Conservation (phyloP, 768 basidiomycete genomes). For the Lyophyllum shimeji region DNA sequence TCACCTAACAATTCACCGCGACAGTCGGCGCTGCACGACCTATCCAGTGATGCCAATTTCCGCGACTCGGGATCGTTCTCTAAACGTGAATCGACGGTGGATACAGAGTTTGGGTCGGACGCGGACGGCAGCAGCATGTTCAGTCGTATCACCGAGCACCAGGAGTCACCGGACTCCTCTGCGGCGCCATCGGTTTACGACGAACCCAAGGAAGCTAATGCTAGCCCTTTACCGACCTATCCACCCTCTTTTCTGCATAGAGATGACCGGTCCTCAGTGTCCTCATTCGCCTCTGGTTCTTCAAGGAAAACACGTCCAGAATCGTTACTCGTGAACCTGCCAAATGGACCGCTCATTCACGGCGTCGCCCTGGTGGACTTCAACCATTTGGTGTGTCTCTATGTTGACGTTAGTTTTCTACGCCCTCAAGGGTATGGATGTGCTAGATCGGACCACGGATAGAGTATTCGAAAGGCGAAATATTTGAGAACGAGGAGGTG, state of each 20-base stretch:
- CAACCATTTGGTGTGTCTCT: slow-evolving; percentile 76
- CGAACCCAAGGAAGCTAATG: slow-evolving; percentile 31
- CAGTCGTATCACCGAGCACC: slow-evolving; percentile 35
- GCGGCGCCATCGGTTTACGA: slow-evolving; percentile 48
- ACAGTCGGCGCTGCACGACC: slow-evolving; percentile 28
- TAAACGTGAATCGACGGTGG: slow-evolving; percentile 45
- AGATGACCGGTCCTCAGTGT: slow-evolving; percentile 53
- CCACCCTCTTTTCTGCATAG: slow-evolving; percentile 51
- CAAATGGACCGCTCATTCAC: slow-evolving; percentile 63
- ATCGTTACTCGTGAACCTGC: slow-evolving; percentile 65
- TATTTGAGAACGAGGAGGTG: slow-evolving; percentile 86
- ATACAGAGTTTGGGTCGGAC: slow-evolving; percentile 56
- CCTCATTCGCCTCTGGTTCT: slow-evolving; percentile 63
- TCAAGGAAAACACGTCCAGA: slow-evolving; percentile 79
- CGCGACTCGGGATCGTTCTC: slow-evolving; percentile 27
- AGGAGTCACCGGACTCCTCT: slow-evolving; percentile 53
- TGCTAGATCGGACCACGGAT: slow-evolving; percentile 89
- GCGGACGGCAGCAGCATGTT: slow-evolving; percentile 54
- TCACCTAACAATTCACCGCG: slow-evolving; percentile 60
- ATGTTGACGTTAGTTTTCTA: neutral
- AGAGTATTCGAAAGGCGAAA: slow-evolving; percentile 76
- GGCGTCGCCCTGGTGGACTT: slow-evolving; percentile 95
- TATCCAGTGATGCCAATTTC: slow-evolving; percentile 14
- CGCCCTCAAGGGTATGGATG: slow-evolving; percentile 1
- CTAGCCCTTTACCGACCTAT: slow-evolving; percentile 47